These are phyloP conservation scores for Halteria grandinella DNA, from an alignment of 73 alveolate genomes.

Conservation along the genomic window DNA sequence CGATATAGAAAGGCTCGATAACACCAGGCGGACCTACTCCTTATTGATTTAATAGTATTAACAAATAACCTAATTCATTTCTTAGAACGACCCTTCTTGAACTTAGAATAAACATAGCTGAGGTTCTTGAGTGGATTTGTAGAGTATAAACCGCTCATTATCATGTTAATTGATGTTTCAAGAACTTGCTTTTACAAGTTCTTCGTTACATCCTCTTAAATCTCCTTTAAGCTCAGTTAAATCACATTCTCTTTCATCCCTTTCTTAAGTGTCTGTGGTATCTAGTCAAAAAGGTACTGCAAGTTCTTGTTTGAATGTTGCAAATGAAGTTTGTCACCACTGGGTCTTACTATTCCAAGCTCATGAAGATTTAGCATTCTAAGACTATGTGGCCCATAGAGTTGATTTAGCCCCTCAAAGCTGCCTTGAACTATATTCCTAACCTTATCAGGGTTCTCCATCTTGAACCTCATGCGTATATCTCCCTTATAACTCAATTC, in stretches of 20 bases:
- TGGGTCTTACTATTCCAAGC: no score
- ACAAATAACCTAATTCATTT: no score
- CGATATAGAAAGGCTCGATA: no score
- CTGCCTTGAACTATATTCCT: conserved; percentile 63
- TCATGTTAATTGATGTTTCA: conserved; percentile 32
- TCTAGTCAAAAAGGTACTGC: conserved; percentile 4
- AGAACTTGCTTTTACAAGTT: conserved; percentile 4
- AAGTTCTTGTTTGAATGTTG: not conserved
- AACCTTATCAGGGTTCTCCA: conserved; percentile 73
- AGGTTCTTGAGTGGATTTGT: conserved; percentile 31
- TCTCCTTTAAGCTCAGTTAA: not conserved
- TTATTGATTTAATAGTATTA: no score
- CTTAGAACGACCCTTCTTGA: conserved; percentile 34
- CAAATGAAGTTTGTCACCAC: not conserved
- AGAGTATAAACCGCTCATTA: conserved; percentile 40
- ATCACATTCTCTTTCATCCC: conserved; percentile 16
- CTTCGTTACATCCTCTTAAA: conserved; percentile 27
- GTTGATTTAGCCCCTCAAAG: conserved; percentile 33
- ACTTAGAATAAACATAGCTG: conserved; percentile 28
- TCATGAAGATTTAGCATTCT: no score
- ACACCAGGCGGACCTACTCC: no score
- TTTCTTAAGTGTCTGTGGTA: conserved; percentile 4
- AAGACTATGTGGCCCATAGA: conserved; percentile 31
- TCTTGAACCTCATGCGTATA: conserved; percentile 54
- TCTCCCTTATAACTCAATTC: conserved; percentile 59